phyloP scores from a whole-genome alignment of 108 stramenopile species.

The Cyclotella sp. region DNA sequence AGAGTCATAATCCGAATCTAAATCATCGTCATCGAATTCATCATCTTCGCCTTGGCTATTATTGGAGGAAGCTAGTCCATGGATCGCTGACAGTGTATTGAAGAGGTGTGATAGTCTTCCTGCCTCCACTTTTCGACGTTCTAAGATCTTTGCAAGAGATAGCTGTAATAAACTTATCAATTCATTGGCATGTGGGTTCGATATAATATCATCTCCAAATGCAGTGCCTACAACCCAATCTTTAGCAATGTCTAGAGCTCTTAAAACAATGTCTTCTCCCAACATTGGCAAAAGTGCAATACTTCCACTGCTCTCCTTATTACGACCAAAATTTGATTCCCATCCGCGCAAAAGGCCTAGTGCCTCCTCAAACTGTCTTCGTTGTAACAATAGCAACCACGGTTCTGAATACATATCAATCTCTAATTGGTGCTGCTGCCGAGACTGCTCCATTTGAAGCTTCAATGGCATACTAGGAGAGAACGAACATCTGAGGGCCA shows the following conservation, averaged over 20 bases:
- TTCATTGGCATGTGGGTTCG: slow-evolving; percentile 27
- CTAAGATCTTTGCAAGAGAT: slow-evolving; percentile 26
- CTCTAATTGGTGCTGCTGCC: slow-evolving; percentile 20
- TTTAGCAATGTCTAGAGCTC: slow-evolving; percentile 40
- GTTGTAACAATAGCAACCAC: slow-evolving; percentile 30
- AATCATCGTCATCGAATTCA: slow-evolving; percentile 30
- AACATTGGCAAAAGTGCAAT: slow-evolving; percentile 28
- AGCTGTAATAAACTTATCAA: slow-evolving; percentile 32
- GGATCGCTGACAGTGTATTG: slow-evolving; percentile 3
- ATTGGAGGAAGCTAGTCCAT: not conserved
- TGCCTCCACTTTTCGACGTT: slow-evolving; percentile 21
- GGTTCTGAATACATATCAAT: slow-evolving; percentile 32
- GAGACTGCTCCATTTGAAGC: slow-evolving; percentile 14
- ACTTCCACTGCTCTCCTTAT: not conserved
- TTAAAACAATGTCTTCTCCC: slow-evolving; percentile 31
- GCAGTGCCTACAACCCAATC: slow-evolving; percentile 24
- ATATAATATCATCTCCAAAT: slow-evolving; percentile 20
- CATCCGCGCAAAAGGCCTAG: slow-evolving; percentile 33
- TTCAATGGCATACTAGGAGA: slow-evolving; percentile 23
- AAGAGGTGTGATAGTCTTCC: slow-evolving; percentile 21
- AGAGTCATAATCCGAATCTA: slow-evolving; percentile 29
- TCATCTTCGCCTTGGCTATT: slow-evolving; percentile 19
- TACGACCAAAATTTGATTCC: slow-evolving; percentile 17
- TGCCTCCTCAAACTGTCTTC: slow-evolving; percentile 37
- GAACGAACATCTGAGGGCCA: slow-evolving; percentile 9